phyloP scores from a whole-genome alignment of 148 eudicot genomes.

The Rhododendron molle region DNA sequence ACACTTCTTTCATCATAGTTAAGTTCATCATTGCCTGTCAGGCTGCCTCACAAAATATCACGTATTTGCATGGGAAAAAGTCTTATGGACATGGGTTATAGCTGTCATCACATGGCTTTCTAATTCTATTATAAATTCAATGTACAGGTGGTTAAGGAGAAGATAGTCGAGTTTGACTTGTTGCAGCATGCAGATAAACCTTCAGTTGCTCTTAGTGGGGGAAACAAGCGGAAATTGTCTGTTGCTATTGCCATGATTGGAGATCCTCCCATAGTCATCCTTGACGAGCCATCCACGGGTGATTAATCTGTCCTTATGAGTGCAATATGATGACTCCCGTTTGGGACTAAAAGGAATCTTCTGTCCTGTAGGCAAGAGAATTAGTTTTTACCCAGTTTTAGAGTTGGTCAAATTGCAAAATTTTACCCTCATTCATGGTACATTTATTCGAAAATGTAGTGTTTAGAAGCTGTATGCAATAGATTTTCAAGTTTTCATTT shows the following conservation, averaged over 20 bases:
- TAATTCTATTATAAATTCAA: slow-evolving; percentile 5
- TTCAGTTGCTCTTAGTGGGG: slow-evolving; percentile 88
- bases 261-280: slow-evolving; percentile 92
- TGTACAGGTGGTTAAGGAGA: slow-evolving; percentile 77
- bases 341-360: background rate
- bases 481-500: background rate
- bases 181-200: slow-evolving; percentile 80
- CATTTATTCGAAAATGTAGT: background rate
- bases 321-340: background rate
- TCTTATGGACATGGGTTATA: background rate
- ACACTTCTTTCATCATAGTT: background rate
- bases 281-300: slow-evolving; percentile 99
- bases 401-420: background rate
- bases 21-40: background rate
- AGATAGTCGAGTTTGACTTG: slow-evolving; percentile 84
- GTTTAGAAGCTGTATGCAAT: background rate
- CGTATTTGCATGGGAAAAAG: background rate
- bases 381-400: background rate
- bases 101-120: background rate
- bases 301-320: slow-evolving; percentile 7
- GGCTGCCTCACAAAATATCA: background rate
- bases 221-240: slow-evolving; percentile 93
- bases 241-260: slow-evolving; percentile 99
- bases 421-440: background rate
- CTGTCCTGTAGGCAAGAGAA: background rate